Evolutionary conservation across 176 grass and related monocot species (phyloP).

Genomic region (Calamus simplicifolius): DNA sequence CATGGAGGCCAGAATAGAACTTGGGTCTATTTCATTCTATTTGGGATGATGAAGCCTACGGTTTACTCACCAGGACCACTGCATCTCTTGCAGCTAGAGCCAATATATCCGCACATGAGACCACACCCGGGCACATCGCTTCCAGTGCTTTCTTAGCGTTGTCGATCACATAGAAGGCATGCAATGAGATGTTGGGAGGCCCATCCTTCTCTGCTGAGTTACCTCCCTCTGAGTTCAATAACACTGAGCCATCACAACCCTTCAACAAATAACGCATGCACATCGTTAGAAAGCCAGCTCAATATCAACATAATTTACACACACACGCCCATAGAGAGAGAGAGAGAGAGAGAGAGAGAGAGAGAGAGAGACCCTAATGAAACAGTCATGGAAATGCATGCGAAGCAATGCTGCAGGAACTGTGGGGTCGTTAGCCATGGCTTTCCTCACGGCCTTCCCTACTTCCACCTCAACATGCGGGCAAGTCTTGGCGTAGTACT

Average conservation of each 20-base stretch:
- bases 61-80: constrained; percentile 33
- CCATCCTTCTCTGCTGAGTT: constrained; percentile 76
- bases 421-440: constrained; percentile 47
- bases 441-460: constrained; percentile 46
- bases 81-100: constrained; percentile 62
- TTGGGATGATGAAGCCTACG: no score
- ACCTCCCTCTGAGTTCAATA: constrained; percentile 43
- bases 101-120: constrained; percentile 69
- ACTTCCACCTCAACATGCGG: constrained; percentile 52
- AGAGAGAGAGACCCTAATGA: constrained; percentile 47
- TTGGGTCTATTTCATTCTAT: no score
- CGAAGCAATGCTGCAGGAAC: constrained; percentile 69
- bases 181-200: constrained; percentile 62
- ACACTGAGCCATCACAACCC: constrained; percentile 71
- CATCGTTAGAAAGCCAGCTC: neutral
- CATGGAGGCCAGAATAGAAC: no score
- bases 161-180: constrained; percentile 87
- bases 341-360: neutral
- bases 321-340: no score
- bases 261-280: constrained; percentile 14
- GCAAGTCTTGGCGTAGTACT: constrained; percentile 56
- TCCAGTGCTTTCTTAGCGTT: constrained; percentile 83
- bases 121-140: constrained; percentile 52
- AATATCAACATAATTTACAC: no score
- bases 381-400: constrained; percentile 95